Percentiles rank a stretch among this genome's conserved stretches.
These are phyloP conservation scores for Furcasterigmium sp. DNA, from an alignment of 2,329 filamentous ascomycete species.

Conservation along the genomic window DNA sequence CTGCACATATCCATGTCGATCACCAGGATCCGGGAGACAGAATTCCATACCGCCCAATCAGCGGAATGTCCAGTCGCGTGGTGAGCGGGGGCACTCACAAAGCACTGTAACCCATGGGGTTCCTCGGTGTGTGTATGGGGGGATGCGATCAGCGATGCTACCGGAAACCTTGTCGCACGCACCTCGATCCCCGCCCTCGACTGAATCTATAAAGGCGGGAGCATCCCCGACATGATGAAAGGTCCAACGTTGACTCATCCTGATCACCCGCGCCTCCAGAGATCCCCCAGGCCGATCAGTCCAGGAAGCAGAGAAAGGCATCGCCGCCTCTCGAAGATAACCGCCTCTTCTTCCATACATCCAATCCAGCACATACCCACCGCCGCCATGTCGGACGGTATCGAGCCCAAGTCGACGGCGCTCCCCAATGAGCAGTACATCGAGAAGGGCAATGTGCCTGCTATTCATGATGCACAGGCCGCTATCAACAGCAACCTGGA, in stretches of 20 bases:
- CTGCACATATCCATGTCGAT: background rate
- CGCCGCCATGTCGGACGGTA: constrained; percentile 9
- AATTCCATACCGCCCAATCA: background rate
- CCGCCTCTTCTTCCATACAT: background rate
- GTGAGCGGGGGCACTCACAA: background rate
- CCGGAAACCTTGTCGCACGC: background rate
- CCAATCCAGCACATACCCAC: background rate
- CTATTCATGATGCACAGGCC: constrained; percentile 24
- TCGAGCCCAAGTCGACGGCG: constrained; percentile 1
- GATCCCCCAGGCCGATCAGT: background rate
- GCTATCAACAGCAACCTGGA: constrained; percentile 30
- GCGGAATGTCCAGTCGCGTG: background rate
- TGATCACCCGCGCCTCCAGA: background rate
- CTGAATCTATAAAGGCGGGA: constrained; percentile 3
- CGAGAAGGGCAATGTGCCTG: constrained; percentile 18
- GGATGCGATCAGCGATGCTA: background rate
- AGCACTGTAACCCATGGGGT: background rate
- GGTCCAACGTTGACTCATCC: background rate
- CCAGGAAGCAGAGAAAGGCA: background rate
- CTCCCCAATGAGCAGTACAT: constrained; percentile 8
- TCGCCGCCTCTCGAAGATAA: too few species aligned
- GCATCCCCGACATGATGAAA: background rate
- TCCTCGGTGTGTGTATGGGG: background rate
- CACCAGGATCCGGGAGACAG: background rate
- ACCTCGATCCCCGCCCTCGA: constrained; percentile 1